Evolutionary conservation across 768 basidiomycete genomes (phyloP), one percentile per base, ranked within the genome.

Genomic region (Podaxis pistillaris): DNA sequence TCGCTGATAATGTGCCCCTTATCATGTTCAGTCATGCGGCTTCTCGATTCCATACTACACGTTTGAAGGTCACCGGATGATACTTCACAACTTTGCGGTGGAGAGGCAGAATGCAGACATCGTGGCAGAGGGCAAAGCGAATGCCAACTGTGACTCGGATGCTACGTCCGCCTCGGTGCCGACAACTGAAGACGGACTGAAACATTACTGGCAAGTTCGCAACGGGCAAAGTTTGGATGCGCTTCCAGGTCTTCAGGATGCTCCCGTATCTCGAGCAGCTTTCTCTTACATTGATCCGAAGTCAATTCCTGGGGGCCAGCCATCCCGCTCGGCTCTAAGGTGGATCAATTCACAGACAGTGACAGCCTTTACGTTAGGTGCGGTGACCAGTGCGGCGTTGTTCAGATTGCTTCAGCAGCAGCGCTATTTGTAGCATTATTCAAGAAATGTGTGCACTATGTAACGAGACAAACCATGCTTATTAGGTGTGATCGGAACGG

Each of bases 1-100:
- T 11, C 26, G 51, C 9, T 47, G n/a, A 19, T 13, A 60, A 26
- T 56, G 19, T 24, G 36, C 17, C n/a, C 30, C 30, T 38, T 11
- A 49, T n/a, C 30, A 0, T 9, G 11, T 17, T 30, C 64, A 87
- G 87, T 85, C 85, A 0, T 88, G 85, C 65, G 86, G 87, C 36
- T 87, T 76, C 62, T 78, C 79, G 0, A 79, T 87, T 28, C 87
- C 87, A 1, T 79, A 78, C 65, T 86, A 80, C 68, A 71, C 73
- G 47, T 88, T 80, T 74, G 72, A 79, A 49, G 70, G 74, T 1
- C 78, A 84, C 52, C 82, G 87, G 28, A 78, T 78, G 30, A 72
- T 72, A n/a, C 79, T 85, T 2, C 75, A 80, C 41, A 71, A 75
- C 5, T 76, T 65, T 58, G 74, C 74, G 38, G 73, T 72, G 12